These are phyloP conservation scores for Teratosphaeria viscida DNA, from an alignment of 2,329 filamentous ascomycete species.

Conservation along the genomic window DNA sequence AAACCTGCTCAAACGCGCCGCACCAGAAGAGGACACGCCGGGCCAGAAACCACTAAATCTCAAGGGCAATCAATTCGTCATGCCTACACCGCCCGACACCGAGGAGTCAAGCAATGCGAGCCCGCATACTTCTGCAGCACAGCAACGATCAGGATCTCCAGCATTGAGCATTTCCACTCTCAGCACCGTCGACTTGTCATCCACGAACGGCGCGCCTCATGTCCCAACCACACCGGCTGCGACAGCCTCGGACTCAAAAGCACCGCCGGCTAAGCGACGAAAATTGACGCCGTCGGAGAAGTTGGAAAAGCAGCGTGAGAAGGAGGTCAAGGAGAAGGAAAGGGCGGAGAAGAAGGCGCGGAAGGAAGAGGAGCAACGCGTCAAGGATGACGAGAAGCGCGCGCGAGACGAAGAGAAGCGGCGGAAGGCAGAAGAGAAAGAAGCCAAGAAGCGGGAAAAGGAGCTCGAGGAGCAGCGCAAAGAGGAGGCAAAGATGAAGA, in stretches of 20 bases:
- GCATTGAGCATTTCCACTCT: slow-evolving; percentile 22
- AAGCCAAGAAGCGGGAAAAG: slow-evolving; percentile 33
- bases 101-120: slow-evolving; percentile 23
- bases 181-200: slow-evolving; percentile 19
- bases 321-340: slow-evolving; percentile 31
- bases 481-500: slow-evolving; percentile 22
- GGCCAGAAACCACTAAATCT: slow-evolving; percentile 22
- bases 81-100: slow-evolving; percentile 24
- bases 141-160: slow-evolving; percentile 19
- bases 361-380: slow-evolving; percentile 30
- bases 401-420: slow-evolving; percentile 18
- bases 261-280: slow-evolving; percentile 29
- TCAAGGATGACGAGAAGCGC: slow-evolving; percentile 24
- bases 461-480: slow-evolving; percentile 21
- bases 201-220: neutral
- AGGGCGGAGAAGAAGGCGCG: slow-evolving; percentile 33
- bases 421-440: slow-evolving; percentile 30
- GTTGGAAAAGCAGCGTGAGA: slow-evolving; percentile 30
- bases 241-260: slow-evolving; percentile 6
- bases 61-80: slow-evolving; percentile 24
- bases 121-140: slow-evolving; percentile 9
- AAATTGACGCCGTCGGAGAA: slow-evolving; percentile 21
- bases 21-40: slow-evolving; percentile 14
- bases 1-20: slow-evolving; percentile 17
- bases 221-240: neutral